Conservation (phyloP, 2,329 filamentous ascomycete genomes). For the Colletotrichum viniferum region DNA sequence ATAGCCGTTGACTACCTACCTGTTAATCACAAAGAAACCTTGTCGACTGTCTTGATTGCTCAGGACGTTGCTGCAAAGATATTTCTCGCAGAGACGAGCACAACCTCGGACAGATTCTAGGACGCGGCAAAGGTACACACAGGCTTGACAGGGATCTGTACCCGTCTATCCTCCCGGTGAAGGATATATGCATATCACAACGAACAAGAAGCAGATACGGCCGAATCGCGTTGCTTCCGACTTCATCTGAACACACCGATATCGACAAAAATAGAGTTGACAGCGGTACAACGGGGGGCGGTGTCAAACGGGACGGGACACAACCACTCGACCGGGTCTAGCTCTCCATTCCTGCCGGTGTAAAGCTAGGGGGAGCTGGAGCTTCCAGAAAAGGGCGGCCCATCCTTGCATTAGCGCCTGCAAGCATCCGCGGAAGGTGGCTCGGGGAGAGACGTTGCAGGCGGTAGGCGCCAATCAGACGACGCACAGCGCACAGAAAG, state of each 20-base stretch:
- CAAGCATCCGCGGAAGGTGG: conserved; percentile 7
- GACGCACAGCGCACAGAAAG: not conserved
- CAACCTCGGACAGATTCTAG: not conserved
- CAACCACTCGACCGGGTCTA: conserved; percentile 1
- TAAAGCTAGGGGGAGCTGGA: not conserved
- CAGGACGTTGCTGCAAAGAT: not conserved
- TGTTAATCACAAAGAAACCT: not conserved
- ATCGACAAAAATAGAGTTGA: conserved; percentile 25
- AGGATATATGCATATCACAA: not conserved
- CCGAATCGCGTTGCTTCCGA: not conserved
- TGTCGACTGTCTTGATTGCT: not conserved
- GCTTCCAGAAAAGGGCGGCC: conserved; percentile 20
- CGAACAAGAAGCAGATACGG: not conserved
- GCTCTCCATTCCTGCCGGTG: not conserved
- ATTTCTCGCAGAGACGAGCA: not conserved
- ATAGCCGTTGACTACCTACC: not conserved
- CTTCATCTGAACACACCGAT: conserved; percentile 33
- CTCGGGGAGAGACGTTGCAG: not conserved
- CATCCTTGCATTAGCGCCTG: conserved; percentile 20
- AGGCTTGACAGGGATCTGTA: not conserved
- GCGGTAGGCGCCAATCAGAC: conserved; percentile 2
- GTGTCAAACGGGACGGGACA: not conserved
- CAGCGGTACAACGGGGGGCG: not conserved
- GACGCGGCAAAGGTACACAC: not conserved
- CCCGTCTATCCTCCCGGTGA: not conserved